phyloP scores from a whole-genome alignment of 768 basidiomycete genomes.

The Rhodotorula babjevae region DNA sequence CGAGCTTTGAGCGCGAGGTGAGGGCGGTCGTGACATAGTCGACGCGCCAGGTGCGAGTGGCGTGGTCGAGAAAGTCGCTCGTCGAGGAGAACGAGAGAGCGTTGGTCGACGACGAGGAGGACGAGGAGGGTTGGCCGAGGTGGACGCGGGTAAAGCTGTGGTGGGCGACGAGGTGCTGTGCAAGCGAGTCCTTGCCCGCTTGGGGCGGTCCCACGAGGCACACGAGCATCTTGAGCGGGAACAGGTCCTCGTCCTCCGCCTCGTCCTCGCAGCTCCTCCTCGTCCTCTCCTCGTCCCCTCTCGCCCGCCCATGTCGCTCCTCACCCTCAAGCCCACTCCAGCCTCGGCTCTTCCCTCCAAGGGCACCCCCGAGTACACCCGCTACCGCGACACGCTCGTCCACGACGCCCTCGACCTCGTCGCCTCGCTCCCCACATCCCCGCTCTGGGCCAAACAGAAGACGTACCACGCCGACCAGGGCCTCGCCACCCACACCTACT shows the following conservation, averaged over 20 bases:
- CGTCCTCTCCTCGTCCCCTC: no score
- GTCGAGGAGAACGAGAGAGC: constrained; percentile 53
- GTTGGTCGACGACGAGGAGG: not conserved
- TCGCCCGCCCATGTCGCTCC: not conserved
- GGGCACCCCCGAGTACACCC: not conserved
- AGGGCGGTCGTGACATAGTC: constrained; percentile 79
- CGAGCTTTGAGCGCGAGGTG: constrained; percentile 56
- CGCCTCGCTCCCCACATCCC: not conserved
- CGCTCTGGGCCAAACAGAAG: not conserved
- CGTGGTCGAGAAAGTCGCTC: constrained; percentile 61
- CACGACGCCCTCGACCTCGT: not conserved
- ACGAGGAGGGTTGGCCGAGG: constrained; percentile 36
- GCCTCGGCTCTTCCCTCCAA: no score
- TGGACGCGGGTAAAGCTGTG: constrained; percentile 46
- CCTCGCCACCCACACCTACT: not conserved
- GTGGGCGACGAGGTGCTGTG: constrained; percentile 44
- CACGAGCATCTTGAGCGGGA: constrained; percentile 47
- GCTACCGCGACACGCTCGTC: not conserved
- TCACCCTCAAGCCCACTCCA: no score
- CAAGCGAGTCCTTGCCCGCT: constrained; percentile 48
- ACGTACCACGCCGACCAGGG: not conserved
- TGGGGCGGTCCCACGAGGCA: constrained; percentile 49
- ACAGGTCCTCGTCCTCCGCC: no score
- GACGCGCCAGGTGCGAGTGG: constrained; percentile 72
- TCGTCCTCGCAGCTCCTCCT: no score